These are phyloP conservation scores for Silene noctiflora DNA, from an alignment of 179 eudicot genomes.

Conservation along the genomic window DNA sequence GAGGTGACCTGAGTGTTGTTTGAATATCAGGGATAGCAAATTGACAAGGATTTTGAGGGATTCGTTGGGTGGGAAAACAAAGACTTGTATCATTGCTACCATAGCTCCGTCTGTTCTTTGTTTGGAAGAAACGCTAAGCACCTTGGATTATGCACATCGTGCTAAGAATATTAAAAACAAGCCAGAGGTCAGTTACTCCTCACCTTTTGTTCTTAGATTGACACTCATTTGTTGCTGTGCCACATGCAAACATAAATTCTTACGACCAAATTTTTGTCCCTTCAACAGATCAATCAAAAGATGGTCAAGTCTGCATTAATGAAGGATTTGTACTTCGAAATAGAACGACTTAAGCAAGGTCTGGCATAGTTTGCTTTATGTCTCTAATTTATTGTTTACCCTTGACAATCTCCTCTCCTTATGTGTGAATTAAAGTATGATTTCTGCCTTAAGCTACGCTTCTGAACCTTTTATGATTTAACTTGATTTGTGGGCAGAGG, in stretches of 20 bases:
- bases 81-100: slow-evolving; percentile 97
- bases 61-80: slow-evolving; percentile 96
- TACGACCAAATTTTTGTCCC: slow-evolving; percentile 8
- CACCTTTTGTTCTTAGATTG: slow-evolving; percentile 11
- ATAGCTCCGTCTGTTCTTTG: slow-evolving; percentile 85
- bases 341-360: slow-evolving; percentile 96
- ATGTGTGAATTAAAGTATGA: not conserved
- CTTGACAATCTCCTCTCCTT: not conserved
- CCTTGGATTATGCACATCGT: slow-evolving; percentile 89
- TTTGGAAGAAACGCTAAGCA: slow-evolving; percentile 92
- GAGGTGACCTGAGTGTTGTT: slow-evolving; percentile 16
- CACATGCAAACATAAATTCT: not conserved
- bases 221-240: not conserved
- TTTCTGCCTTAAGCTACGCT: not conserved
- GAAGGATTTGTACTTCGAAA: slow-evolving; percentile 82
- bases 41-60: slow-evolving; percentile 93
- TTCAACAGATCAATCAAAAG: slow-evolving; percentile 78
- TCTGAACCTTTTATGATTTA: slow-evolving; percentile 12
- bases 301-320: slow-evolving; percentile 90
- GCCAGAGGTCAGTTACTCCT: slow-evolving; percentile 70
- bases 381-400: not conserved
- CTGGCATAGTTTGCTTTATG: not conserved
- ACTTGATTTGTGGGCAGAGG: slow-evolving; percentile 52
- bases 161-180: slow-evolving; percentile 97
- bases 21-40: slow-evolving; percentile 73